Base-by-base conservation (phyloP, 2,329 filamentous ascomycete species). In the Lojkania enalia region DNA sequence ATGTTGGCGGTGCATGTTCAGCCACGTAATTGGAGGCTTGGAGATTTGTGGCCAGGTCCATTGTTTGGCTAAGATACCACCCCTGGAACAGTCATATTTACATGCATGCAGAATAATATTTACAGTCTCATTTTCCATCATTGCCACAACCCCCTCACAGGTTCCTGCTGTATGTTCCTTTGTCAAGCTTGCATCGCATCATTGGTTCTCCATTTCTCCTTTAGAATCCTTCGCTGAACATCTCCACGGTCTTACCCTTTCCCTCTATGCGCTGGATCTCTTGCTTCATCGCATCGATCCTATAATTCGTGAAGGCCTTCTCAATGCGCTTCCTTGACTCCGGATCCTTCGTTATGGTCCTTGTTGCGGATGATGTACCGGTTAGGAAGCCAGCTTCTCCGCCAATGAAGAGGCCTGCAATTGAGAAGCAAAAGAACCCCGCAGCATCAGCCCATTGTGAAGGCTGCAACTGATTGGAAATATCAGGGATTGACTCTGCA, bases 341-440 rank as follows among this genome's bases (percentile, higher is more conserved):
- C 0, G 79, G 74, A 54, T 87, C 79, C 19, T 64, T 64, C 1
- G 71, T 73, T 41, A 87, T 79, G 1, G 70, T 70, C 27, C 78
- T 71, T 21, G 76, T 73, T 2, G 81, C 83, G 4, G 77, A 74
- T 35, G 74, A 74, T 1, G 75, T 76, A 0, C 85, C 84, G 0
- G 75, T 77, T 45, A 86, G 51, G 35, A 86, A 68, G 0, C 84
- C 84, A 11, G 77, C 67, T 68, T 87, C 84, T 5, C 84, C 84
- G 5, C 83, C 83, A 4, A 87, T 51, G 49, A 87, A 82, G 4
- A 86, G 61, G 0, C 84, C 83, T 12, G 82, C 83, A 0, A 79
- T 60, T 0, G 78, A 77, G 35, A 86, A 83, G 58, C 87, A 79
- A 49, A 79, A 77, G 58, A 84, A 86, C 0, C 84, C 81, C 3